These are phyloP conservation scores for Cladosporium sp. DNA, from an alignment of 2,329 filamentous ascomycete genomes.

Conservation along the genomic window DNA sequence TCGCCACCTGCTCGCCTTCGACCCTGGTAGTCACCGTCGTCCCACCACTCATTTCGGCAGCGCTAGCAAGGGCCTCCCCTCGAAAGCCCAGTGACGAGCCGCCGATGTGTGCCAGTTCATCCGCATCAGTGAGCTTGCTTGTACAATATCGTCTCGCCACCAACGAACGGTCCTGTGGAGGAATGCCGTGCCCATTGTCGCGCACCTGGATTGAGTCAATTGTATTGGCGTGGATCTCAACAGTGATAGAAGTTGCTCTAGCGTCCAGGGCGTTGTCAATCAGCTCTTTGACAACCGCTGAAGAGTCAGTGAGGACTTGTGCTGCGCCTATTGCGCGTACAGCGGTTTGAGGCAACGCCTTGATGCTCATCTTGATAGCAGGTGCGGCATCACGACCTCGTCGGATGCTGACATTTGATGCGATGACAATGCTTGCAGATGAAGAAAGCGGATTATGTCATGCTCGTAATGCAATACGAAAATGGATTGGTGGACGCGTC, in stretches of 20 bases:
- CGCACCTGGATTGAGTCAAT: slow-evolving; percentile 69
- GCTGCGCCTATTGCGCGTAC: slow-evolving; percentile 62
- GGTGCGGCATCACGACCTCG: neutral
- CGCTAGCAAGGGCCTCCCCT: slow-evolving; percentile 71
- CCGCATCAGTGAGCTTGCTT: slow-evolving; percentile 69
- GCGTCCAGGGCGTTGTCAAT: slow-evolving; percentile 78
- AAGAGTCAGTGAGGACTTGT: slow-evolving; percentile 61
- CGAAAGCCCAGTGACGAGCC: slow-evolving; percentile 71
- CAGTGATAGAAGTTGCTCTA: slow-evolving; percentile 64
- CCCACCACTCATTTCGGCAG: slow-evolving; percentile 59
- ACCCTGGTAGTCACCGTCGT: slow-evolving; percentile 66
- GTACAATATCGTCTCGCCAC: slow-evolving; percentile 71
- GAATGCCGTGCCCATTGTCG: slow-evolving; percentile 74
- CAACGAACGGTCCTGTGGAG: slow-evolving; percentile 59
- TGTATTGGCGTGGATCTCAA: slow-evolving; percentile 66
- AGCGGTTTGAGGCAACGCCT: slow-evolving; percentile 45
- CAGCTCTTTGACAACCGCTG: slow-evolving; percentile 71
- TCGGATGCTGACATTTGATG: neutral
- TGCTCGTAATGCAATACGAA: neutral
- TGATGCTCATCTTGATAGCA: slow-evolving; percentile 40
- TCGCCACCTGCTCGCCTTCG: slow-evolving; percentile 61
- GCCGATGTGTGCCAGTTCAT: slow-evolving; percentile 61
- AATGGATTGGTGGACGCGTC: neutral
- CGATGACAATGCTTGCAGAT: neutral
- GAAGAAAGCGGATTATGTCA: neutral